Evolutionary conservation across 2,329 filamentous ascomycete species (phyloP).

Genomic region (Claviceps cyperi): DNA sequence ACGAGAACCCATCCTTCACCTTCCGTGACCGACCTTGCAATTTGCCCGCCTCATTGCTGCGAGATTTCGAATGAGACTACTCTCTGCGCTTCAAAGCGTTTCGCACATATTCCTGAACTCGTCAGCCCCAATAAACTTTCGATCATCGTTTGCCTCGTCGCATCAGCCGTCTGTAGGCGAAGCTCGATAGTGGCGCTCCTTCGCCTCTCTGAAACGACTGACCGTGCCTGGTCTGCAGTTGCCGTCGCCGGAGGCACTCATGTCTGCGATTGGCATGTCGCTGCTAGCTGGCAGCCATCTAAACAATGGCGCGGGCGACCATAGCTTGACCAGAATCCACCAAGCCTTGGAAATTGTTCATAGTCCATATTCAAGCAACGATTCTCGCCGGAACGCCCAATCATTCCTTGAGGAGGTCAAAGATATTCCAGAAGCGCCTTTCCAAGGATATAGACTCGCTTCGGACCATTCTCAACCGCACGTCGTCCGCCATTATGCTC

Average conservation of each 20-base stretch:
- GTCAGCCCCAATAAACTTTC: neutral
- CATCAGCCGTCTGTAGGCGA: neutral
- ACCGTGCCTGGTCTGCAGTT: neutral
- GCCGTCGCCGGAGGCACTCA: slow-evolving; percentile 8
- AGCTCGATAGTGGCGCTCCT: neutral
- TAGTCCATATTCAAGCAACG: slow-evolving; percentile 65
- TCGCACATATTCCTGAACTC: neutral
- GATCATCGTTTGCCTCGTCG: neutral
- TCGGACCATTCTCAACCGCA: slow-evolving; percentile 60
- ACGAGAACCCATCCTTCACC: neutral
- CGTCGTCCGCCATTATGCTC: slow-evolving; percentile 81
- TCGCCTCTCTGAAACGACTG: neutral
- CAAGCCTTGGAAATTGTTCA: slow-evolving; percentile 82
- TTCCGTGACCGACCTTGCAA: neutral
- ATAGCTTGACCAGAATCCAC: slow-evolving; percentile 53
- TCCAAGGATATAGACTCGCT: slow-evolving; percentile 73
- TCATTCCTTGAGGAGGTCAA: slow-evolving; percentile 79
- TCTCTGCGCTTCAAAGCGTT: neutral
- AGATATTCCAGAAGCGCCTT: slow-evolving; percentile 60
- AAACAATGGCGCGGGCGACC: slow-evolving; percentile 24
- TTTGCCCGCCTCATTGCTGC: neutral
- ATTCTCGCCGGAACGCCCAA: slow-evolving; percentile 68
- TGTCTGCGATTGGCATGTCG: slow-evolving; percentile 25
- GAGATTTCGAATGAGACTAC: neutral
- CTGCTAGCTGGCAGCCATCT: slow-evolving; percentile 17